A percentile compares a stretch with the other conserved stretches of the same genome.
phyloP scores from a whole-genome alignment of 495 filamentous ascomycete species.

The Baudoinia panamericana region DNA sequence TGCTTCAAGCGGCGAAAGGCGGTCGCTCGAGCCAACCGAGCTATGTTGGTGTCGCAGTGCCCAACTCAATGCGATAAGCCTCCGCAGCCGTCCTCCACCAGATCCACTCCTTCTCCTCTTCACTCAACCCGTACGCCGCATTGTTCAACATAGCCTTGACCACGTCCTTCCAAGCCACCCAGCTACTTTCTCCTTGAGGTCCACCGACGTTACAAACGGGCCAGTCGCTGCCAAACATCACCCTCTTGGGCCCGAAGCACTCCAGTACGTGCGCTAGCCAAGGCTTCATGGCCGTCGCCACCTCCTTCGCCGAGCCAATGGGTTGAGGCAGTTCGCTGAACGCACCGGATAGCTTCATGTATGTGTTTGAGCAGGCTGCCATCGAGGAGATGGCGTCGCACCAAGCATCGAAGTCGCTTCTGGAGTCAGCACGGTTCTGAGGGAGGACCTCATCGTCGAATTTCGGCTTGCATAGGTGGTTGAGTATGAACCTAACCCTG shows the following conservation, averaged over 20 bases:
- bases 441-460: slow-evolving; percentile 30
- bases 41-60: too few relatives aligned
- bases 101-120: slow-evolving; percentile 46
- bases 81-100: slow-evolving; percentile 53
- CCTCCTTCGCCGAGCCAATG: slow-evolving; percentile 28
- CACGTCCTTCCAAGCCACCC: slow-evolving; percentile 43
- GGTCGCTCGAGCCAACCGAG: too few relatives aligned
- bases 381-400: slow-evolving; percentile 27
- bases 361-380: slow-evolving; percentile 38
- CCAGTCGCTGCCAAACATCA: slow-evolving; percentile 89
- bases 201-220: slow-evolving; percentile 66
- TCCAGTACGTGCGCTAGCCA: slow-evolving; percentile 58
- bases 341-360: slow-evolving; percentile 78
- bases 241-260: slow-evolving; percentile 51
- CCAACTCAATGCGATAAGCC: slow-evolving; percentile 24
- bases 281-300: slow-evolving; percentile 37
- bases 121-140: slow-evolving; percentile 40
- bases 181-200: slow-evolving; percentile 38
- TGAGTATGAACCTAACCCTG: slow-evolving; percentile 53
- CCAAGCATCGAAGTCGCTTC: slow-evolving; percentile 32
- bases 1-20: too few relatives aligned
- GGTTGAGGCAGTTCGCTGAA: slow-evolving; percentile 56
- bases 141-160: slow-evolving; percentile 45
- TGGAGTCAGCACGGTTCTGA: background rate
- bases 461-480: slow-evolving; percentile 83